These are phyloP conservation scores for Malus fusca DNA, from an alignment of 306 rosid genomes.

Conservation along the genomic window DNA sequence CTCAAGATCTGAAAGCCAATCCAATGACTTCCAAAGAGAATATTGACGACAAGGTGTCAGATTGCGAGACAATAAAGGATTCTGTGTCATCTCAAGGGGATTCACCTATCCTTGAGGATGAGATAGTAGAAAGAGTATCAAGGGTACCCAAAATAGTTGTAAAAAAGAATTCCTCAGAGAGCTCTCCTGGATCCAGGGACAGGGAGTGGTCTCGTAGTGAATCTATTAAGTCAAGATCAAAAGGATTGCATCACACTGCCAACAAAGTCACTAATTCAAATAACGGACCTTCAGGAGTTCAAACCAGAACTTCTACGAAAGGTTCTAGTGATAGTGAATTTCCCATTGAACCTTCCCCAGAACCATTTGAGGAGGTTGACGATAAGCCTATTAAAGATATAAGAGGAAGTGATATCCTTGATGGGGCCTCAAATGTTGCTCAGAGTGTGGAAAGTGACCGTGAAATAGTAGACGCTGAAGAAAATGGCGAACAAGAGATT, in stretches of 20 bases:
- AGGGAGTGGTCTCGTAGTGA: constrained; percentile 34
- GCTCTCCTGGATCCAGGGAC: constrained; percentile 19
- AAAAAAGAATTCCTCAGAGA: constrained; percentile 34
- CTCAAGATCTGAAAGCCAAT: constrained; percentile 39
- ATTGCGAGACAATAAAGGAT: constrained; percentile 60
- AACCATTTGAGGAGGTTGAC: constrained; percentile 55
- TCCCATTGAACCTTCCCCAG: constrained; percentile 39
- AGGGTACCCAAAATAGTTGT: constrained; percentile 33
- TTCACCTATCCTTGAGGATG: constrained; percentile 48
- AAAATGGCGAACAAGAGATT: constrained; percentile 37
- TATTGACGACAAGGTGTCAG: constrained; percentile 55
- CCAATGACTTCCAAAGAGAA: constrained; percentile 34
- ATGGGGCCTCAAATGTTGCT: constrained; percentile 46
- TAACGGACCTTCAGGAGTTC: constrained; percentile 22
- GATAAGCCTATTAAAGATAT: constrained; percentile 40
- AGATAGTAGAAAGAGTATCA: constrained; percentile 43
- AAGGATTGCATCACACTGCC: constrained; percentile 26
- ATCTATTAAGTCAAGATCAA: constrained; percentile 30
- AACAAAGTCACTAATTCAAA: constrained; percentile 36
- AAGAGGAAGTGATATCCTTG: constrained; percentile 37
- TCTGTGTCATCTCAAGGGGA: constrained; percentile 73
- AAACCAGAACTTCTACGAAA: constrained; percentile 26
- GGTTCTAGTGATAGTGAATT: constrained; percentile 33
- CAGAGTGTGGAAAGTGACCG: constrained; percentile 34
- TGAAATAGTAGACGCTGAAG: constrained; percentile 33